A percentile compares a stretch with the other conserved stretches of the same genome.
Evolutionary conservation across 2,329 filamentous ascomycete genomes (phyloP).

Genomic region (Hypoxylon sp.): DNA sequence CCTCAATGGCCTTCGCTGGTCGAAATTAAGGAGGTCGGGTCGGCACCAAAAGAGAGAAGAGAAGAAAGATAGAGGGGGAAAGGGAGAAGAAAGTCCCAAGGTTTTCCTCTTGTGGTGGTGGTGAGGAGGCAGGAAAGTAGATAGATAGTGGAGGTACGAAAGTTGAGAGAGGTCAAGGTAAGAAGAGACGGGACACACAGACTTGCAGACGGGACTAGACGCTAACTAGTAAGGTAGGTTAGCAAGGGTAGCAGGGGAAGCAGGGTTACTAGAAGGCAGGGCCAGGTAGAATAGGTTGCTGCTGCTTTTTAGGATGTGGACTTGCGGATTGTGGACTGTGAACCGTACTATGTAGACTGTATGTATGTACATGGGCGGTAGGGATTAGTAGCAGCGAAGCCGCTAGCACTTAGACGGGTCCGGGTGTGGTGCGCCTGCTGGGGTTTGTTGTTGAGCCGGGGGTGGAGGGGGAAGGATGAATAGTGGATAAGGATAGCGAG

Average conservation of each 20-base stretch:
- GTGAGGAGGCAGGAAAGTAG: constrained; percentile 47
- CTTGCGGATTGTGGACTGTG: constrained; percentile 24
- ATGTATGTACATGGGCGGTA: constrained; percentile 29
- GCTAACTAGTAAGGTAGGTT: constrained; percentile 50
- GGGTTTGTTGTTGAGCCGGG: constrained; percentile 49
- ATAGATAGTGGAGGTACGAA: constrained; percentile 49
- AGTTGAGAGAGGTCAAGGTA: constrained; percentile 48
- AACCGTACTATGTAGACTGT: not conserved
- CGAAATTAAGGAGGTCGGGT: constrained; percentile 57
- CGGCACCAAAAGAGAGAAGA: constrained; percentile 55
- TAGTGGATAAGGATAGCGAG: constrained; percentile 45
- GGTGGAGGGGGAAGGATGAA: constrained; percentile 47
- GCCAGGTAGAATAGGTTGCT: constrained; percentile 37
- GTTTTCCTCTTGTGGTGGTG: constrained; percentile 52
- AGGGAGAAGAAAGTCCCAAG: constrained; percentile 53
- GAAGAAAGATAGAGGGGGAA: constrained; percentile 55
- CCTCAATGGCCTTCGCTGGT: constrained; percentile 51
- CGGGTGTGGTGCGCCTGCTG: constrained; percentile 48
- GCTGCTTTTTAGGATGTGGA: constrained; percentile 43
- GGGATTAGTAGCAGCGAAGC: constrained; percentile 45
- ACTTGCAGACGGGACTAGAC: constrained; percentile 54
- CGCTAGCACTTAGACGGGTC: constrained; percentile 46
- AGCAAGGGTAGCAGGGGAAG: constrained; percentile 38
- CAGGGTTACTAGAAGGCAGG: constrained; percentile 22
- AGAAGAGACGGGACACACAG: constrained; percentile 46